Percentiles rank a stretch among this genome's conserved stretches.
Conservation (phyloP, 805 yeast genomes). For the Scheffersomyces coipomensis region DNA sequence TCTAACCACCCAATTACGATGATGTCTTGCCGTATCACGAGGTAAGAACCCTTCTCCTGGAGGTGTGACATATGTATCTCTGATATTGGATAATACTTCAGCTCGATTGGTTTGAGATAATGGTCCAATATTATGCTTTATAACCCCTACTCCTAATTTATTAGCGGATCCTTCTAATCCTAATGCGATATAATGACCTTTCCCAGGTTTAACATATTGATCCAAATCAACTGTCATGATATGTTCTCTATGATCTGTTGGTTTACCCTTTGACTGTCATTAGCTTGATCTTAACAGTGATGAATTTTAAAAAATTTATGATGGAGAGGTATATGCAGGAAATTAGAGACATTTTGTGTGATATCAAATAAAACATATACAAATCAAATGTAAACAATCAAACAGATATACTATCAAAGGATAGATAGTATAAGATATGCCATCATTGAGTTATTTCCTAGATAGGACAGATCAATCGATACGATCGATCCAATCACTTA, state of each 20-base stretch:
- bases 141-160: conserved; percentile 90
- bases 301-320: too few species aligned
- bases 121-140: conserved; percentile 68
- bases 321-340: too few species aligned
- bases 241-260: too few species aligned
- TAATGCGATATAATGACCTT: conserved; percentile 63
- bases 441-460: conserved; percentile 20
- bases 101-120: conserved; percentile 61
- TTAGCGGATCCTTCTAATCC: conserved; percentile 98
- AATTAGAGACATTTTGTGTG: too few species aligned
- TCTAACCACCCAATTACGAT: conserved; percentile 89
- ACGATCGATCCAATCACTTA: conserved; percentile 39
- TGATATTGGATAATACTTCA: conserved; percentile 76
- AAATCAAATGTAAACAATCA: too few species aligned
- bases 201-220: conserved; percentile 37
- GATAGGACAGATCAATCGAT: conserved; percentile 37
- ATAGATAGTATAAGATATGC: too few species aligned
- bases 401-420: too few species aligned
- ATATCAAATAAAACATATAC: conserved; percentile 1
- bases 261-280: too few species aligned
- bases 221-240: conserved; percentile 47
- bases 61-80: conserved; percentile 95
- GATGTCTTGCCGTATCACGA: conserved; percentile 95
- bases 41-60: conserved; percentile 99
- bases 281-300: too few species aligned